A percentile compares a stretch with the other conserved stretches of the same genome.
Conservation (phyloP, 2,329 filamentous ascomycete genomes). For the Pezicula carpinea region DNA sequence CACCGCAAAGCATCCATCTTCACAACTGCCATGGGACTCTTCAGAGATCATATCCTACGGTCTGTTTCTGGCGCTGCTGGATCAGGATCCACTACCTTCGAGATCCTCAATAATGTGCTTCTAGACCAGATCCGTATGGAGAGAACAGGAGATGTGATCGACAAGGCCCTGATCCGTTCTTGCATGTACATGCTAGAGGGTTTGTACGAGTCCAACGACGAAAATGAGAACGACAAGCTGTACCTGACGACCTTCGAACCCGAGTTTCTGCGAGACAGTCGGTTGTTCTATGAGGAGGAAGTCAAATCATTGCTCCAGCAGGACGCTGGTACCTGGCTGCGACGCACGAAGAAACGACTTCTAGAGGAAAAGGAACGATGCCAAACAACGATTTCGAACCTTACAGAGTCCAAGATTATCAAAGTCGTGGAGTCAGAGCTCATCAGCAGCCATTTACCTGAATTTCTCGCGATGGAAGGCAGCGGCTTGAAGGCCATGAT, state of each 20-base stretch:
- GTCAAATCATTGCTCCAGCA: conserved; percentile 70
- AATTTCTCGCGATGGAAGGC: conserved; percentile 78
- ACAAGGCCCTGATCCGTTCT: conserved; percentile 74
- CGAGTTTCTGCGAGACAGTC: conserved; percentile 67
- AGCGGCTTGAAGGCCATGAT: conserved; percentile 88
- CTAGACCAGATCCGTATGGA: conserved; percentile 93
- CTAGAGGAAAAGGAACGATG: conserved; percentile 80
- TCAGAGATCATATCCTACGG: conserved; percentile 78
- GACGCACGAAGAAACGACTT: conserved; percentile 68
- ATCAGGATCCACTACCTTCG: conserved; percentile 51
- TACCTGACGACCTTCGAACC: conserved; percentile 83
- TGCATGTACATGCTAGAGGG: conserved; percentile 87
- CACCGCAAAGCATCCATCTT: conserved; percentile 74
- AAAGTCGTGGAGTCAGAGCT: conserved; percentile 76
- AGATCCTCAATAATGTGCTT: conserved; percentile 75
- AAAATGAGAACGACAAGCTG: conserved; percentile 73
- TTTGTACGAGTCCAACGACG: conserved; percentile 76
- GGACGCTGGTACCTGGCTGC: conserved; percentile 78
- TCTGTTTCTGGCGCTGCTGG: conserved; percentile 44
- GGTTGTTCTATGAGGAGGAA: conserved; percentile 70
- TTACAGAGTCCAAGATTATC: conserved; percentile 69
- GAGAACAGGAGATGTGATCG: conserved; percentile 81
- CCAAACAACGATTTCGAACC: conserved; percentile 70
- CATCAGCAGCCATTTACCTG: conserved; percentile 70
- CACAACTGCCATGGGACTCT: conserved; percentile 77